Evolutionary conservation across 192 early-diverging fungal species (phyloP).

Genomic region (Bifiguratus adelaidae): DNA sequence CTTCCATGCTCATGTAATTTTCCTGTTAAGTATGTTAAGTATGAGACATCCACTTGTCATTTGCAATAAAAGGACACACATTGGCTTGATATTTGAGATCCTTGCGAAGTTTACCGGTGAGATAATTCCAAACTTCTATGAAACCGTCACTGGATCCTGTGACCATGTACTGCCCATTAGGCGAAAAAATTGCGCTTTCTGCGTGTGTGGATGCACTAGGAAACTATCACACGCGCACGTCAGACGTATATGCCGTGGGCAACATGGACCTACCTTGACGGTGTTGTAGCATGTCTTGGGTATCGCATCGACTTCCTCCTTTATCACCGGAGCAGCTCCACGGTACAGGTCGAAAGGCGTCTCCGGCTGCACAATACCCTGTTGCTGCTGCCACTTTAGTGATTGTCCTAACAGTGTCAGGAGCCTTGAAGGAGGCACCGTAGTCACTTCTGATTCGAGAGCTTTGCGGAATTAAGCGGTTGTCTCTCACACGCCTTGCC

Average conservation of each 20-base stretch:
- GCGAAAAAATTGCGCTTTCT: constrained; percentile 68
- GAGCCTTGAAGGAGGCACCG: constrained; percentile 68
- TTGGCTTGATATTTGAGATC: constrained; percentile 90
- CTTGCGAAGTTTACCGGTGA: constrained; percentile 81
- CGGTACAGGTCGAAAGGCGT: constrained; percentile 73
- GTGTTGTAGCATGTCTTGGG: constrained; percentile 61
- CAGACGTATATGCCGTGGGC: not conserved
- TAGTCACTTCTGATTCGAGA: constrained; percentile 50
- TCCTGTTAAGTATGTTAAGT: constrained; percentile 31
- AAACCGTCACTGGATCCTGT: constrained; percentile 92
- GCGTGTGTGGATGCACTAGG: constrained; percentile 76
- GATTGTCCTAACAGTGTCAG: constrained; percentile 79
- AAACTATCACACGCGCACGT: constrained; percentile 36
- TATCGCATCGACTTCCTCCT: constrained; percentile 62
- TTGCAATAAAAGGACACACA: constrained; percentile 19
- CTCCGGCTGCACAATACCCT: constrained; percentile 64
- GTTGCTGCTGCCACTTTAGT: constrained; percentile 80
- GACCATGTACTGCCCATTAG: constrained; percentile 70
- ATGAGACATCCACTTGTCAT: not conserved
- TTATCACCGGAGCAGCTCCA: constrained; percentile 47
- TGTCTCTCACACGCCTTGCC: not conserved
- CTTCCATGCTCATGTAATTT: constrained; percentile 87
- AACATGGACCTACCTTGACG: constrained; percentile 56
- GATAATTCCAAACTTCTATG: constrained; percentile 92
- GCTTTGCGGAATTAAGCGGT: constrained; percentile 7